phyloP scores from a whole-genome alignment of 1,284 basidiomycete genomes.

The Tetrapyrgos nigripes region DNA sequence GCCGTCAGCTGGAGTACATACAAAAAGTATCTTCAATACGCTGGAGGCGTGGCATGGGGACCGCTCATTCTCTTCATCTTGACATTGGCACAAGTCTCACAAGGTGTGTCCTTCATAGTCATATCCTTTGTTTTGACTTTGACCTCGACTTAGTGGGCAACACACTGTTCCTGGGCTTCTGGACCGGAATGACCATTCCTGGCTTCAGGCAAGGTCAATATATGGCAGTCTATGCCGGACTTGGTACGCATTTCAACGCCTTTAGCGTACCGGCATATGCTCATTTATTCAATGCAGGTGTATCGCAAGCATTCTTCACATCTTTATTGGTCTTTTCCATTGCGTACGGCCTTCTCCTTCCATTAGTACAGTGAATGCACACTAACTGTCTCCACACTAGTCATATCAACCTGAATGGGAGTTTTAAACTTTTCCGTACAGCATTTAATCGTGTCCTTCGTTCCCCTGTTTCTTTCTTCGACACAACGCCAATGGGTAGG shows the following conservation, averaged over 20 bases:
- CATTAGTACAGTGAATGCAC: neutral
- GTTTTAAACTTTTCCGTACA: constrained; percentile 53
- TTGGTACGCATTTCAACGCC: constrained; percentile 34
- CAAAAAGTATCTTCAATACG: constrained; percentile 44
- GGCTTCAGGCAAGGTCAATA: constrained; percentile 51
- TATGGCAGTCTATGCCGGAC: constrained; percentile 56
- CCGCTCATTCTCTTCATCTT: constrained; percentile 22
- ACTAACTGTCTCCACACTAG: neutral
- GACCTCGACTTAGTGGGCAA: constrained; percentile 20
- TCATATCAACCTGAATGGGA: constrained; percentile 49
- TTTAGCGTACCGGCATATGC: neutral
- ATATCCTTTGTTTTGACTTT: neutral
- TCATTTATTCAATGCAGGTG: constrained; percentile 8
- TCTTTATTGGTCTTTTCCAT: constrained; percentile 50
- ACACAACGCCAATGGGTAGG: constrained; percentile 68
- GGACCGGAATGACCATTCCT: constrained; percentile 25
- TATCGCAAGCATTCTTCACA: constrained; percentile 47
- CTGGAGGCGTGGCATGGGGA: constrained; percentile 38
- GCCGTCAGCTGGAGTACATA: constrained; percentile 43
- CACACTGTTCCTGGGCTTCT: constrained; percentile 25
- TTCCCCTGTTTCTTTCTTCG: constrained; percentile 69
- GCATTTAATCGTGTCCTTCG: constrained; percentile 53
- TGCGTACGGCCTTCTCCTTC: constrained; percentile 31
- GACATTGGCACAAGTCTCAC: constrained; percentile 16
- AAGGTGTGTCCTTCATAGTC: constrained; percentile 11